Conservation (phyloP, 228 moss, liverwort and hornwort genomes). For the Sphagnum fallax region DNA sequence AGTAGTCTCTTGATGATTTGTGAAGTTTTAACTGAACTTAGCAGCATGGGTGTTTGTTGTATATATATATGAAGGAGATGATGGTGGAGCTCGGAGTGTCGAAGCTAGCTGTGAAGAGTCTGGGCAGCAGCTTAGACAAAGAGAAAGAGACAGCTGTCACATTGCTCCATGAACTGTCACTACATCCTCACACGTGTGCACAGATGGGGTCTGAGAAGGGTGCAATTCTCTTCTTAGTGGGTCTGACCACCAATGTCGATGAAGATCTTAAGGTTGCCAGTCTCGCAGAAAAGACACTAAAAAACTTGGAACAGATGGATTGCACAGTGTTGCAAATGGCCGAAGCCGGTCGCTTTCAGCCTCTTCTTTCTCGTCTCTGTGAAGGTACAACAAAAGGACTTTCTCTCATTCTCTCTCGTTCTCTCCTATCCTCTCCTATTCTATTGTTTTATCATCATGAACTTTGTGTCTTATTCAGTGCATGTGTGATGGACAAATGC, state of each 20-base stretch:
- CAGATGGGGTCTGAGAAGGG: constrained; percentile 38
- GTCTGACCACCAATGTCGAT: constrained; percentile 14
- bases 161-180: constrained; percentile 33
- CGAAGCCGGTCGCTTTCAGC: constrained; percentile 43
- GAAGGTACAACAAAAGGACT: constrained; percentile 8
- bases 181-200: constrained; percentile 18
- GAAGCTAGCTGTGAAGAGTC: constrained; percentile 34
- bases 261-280: constrained; percentile 14
- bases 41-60: no score
- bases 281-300: constrained; percentile 29
- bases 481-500: not conserved
- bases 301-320: constrained; percentile 38
- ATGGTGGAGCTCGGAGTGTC: constrained; percentile 31
- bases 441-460: no score
- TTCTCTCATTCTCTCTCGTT: no score
- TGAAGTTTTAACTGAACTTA: no score
- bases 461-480: not conserved
- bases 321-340: constrained; percentile 45
- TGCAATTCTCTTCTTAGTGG: constrained; percentile 27
- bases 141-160: constrained; percentile 30
- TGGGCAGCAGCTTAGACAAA: constrained; percentile 37
- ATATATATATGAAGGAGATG: constrained; percentile 12
- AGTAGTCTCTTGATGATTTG: no score
- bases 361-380: constrained; percentile 32
- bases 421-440: no score